These are phyloP conservation scores for Verticillium alfalfae DNA, from an alignment of 2,329 filamentous ascomycete genomes.

Conservation along the genomic window DNA sequence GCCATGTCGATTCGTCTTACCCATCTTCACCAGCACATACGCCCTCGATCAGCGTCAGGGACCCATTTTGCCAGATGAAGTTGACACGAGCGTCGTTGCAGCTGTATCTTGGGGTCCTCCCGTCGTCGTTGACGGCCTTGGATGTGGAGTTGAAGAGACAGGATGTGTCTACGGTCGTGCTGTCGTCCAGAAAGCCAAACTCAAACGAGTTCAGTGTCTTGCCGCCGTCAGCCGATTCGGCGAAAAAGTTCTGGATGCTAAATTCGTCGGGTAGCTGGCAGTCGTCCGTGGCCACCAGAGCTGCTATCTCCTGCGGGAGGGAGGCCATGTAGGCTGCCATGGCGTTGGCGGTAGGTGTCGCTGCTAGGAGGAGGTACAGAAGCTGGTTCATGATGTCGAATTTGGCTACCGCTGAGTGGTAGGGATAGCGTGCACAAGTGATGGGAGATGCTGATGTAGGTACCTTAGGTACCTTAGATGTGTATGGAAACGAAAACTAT, in stretches of 20 bases:
- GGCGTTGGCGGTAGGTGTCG: constrained; percentile 9
- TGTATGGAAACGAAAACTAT: too few species aligned
- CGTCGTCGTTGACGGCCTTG: constrained; percentile 21
- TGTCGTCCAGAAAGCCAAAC: constrained; percentile 34
- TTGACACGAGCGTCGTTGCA: constrained; percentile 34
- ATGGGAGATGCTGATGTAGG: too few species aligned
- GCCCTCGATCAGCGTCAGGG: constrained; percentile 37
- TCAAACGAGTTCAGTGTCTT: constrained; percentile 22
- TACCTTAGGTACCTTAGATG: too few species aligned
- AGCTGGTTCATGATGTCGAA: constrained; percentile 6
- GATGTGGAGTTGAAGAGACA: constrained; percentile 40
- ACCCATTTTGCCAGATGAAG: constrained; percentile 34
- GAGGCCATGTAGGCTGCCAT: constrained; percentile 12
- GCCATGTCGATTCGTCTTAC: constrained; percentile 18
- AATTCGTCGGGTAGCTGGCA: constrained; percentile 33
- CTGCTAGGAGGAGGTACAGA: constrained; percentile 8
- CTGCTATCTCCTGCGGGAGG: constrained; percentile 10
- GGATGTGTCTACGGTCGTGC: constrained; percentile 30
- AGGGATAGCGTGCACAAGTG: not conserved
- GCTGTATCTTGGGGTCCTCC: constrained; percentile 28
- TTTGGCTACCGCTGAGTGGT: not conserved
- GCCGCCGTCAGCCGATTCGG: constrained; percentile 25
- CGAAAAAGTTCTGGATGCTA: constrained; percentile 30
- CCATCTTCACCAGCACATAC: constrained; percentile 30
- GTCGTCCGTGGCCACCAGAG: constrained; percentile 10